A percentile compares a stretch with the other conserved stretches of the same genome.
Evolutionary conservation across 2,329 filamentous ascomycete genomes (phyloP).

Genomic region (Ceratocystis destructans): DNA sequence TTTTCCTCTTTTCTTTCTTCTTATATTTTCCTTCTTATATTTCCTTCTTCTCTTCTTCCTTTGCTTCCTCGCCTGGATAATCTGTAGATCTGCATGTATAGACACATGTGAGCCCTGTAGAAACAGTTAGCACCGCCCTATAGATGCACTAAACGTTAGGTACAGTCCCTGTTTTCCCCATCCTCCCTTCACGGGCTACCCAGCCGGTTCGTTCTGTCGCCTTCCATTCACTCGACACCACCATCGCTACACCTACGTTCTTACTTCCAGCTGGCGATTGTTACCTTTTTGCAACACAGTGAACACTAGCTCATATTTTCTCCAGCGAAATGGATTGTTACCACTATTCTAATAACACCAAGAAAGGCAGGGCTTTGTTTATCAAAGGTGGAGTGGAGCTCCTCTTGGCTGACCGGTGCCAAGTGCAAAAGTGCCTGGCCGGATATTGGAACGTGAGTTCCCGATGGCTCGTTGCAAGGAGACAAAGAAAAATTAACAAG

Average conservation of each 20-base stretch:
- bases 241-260: too few species aligned
- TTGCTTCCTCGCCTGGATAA: not conserved
- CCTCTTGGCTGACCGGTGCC: not conserved
- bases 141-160: too few species aligned
- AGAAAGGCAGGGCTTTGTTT: not conserved
- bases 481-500: too few species aligned
- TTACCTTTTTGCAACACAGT: too few species aligned
- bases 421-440: slow-evolving; percentile 1
- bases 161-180: too few species aligned
- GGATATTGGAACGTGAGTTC: not conserved
- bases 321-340: not conserved
- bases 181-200: too few species aligned
- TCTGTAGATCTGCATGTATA: not conserved
- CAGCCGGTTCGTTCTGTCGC: too few species aligned
- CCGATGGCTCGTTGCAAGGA: too few species aligned
- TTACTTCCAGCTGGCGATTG: too few species aligned
- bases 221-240: too few species aligned
- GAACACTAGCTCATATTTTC: not conserved
- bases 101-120: not conserved
- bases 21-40: not conserved
- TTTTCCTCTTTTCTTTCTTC: not conserved
- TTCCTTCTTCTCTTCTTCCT: not conserved
- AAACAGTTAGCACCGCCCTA: too few species aligned
- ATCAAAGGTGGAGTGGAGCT: not conserved
- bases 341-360: not conserved